A percentile compares a stretch with the other conserved stretches of the same genome.
Evolutionary conservation across 306 rosid species (phyloP).

Genomic region (Sindora glabra): DNA sequence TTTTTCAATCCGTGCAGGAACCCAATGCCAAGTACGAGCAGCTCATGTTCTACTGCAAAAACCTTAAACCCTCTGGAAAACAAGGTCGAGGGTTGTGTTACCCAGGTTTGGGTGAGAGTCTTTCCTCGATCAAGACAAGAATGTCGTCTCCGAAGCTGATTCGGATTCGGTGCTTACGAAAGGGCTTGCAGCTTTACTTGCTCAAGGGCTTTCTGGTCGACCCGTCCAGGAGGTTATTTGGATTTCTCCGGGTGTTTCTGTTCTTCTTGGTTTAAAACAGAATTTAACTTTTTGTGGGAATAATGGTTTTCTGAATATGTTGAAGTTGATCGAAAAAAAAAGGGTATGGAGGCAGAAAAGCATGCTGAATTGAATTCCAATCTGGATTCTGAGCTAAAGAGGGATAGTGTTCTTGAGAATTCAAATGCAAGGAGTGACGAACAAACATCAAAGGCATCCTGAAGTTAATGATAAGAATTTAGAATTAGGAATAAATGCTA

Average conservation of each 20-base stretch:
- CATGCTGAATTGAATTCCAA: constrained; percentile 7
- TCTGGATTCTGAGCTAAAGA: background rate
- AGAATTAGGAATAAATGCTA: background rate
- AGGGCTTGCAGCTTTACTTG: constrained; percentile 89
- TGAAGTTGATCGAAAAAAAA: constrained; percentile 85
- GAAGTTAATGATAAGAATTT: background rate
- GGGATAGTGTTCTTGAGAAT: constrained; percentile 17
- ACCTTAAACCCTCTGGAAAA: constrained; percentile 73
- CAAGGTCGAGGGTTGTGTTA: constrained; percentile 92
- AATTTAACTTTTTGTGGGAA: constrained; percentile 80
- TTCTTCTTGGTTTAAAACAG: constrained; percentile 84
- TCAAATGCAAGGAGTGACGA: background rate
- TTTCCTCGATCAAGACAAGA: constrained; percentile 48
- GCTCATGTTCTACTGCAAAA: constrained; percentile 80
- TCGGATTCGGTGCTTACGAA: constrained; percentile 83
- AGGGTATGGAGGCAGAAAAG: constrained; percentile 55
- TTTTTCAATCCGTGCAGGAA: constrained; percentile 75
- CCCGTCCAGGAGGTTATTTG: constrained; percentile 55
- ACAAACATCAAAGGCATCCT: background rate
- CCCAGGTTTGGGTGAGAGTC: constrained; percentile 98
- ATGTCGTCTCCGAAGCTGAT: constrained; percentile 80
- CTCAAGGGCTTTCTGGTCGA: constrained; percentile 65
- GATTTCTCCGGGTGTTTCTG: constrained; percentile 66
- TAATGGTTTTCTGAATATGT: constrained; percentile 89
- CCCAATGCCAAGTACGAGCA: constrained; percentile 83